Evolutionary conservation across 371 early-diverging fungal species (phyloP), one percentile per base, ranked within the genome.

Genomic region (Mucor mucedo): DNA sequence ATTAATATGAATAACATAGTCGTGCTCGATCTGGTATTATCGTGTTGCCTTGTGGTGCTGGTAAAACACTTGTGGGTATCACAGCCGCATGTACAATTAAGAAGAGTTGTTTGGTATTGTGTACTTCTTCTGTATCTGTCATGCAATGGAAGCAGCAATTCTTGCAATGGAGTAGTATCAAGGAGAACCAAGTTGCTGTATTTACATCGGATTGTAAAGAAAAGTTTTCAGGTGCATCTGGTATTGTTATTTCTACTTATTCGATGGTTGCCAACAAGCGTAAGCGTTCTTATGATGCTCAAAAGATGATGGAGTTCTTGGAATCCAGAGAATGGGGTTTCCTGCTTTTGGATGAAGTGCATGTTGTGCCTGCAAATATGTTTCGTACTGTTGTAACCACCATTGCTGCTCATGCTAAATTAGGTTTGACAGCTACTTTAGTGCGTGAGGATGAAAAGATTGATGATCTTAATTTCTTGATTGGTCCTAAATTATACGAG

Each of bases 31-130:
- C 77, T 1, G 79, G 82, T 29, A 77, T 82, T 41, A 72, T 82
- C 65, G 77, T 82, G 2, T 62, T 82, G 27, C 80, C 80, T n/a
- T 82, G 82, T 58, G 82, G 82, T 67, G 82, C 82, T 13, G 82
- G 82, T 55, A 82, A 82, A 58, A 77, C 82, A 5, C 59, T 82
- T 56, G 76, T 77, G 0, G 75, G 79, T 8, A 82, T 82, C 11
- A 57, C 76, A 5, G 76, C 77, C 5, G 82, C 82, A 2, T 67
- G 73, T 62, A 69, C 69, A 4, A 61, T 82, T 6, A 70, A 75
- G 53, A 79, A 79, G 33, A 74, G 79, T 9, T 68, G 76, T 1
- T 62, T 82, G 7, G 82, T 82, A 0, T 79, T 82, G 0, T 82
- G 82, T 50, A 73, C 77, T 0, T 75, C 84, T n/a, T 76, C 77